phyloP scores from a whole-genome alignment of 176 grass and related monocot genomes.

The Typha latifolia region DNA sequence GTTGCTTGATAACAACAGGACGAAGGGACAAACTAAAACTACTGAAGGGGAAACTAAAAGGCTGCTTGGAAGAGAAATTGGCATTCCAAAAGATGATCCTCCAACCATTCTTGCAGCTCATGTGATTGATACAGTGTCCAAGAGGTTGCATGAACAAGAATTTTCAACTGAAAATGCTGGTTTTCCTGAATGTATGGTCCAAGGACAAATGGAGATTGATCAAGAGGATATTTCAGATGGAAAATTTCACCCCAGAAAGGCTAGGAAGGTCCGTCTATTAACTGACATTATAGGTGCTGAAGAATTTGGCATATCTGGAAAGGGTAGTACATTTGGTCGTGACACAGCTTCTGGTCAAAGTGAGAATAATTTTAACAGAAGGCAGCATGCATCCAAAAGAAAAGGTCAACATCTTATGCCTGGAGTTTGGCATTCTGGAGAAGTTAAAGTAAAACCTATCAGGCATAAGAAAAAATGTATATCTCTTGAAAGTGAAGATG shows the following conservation, averaged over 20 bases:
- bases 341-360: constrained; percentile 12
- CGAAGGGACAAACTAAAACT: constrained; percentile 28
- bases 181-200: neutral
- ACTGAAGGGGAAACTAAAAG: constrained; percentile 18
- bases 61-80: constrained; percentile 6
- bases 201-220: constrained; percentile 13
- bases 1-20: constrained; percentile 13
- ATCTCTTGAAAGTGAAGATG: constrained; percentile 33
- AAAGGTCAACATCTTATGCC: constrained; percentile 17
- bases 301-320: constrained; percentile 4
- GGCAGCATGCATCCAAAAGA: constrained; percentile 5
- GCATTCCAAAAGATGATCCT: neutral
- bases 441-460: constrained; percentile 9
- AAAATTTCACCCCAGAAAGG: constrained; percentile 38
- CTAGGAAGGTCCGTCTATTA: constrained; percentile 41
- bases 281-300: constrained; percentile 44
- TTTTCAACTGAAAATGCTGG: neutral
- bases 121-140: neutral
- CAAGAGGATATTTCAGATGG: constrained; percentile 19
- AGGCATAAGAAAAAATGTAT: constrained; percentile 33
- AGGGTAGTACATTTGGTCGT: constrained; percentile 19
- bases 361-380: constrained; percentile 23
- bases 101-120: neutral
- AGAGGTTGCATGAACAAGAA: neutral
- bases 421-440: constrained; percentile 17